Evolutionary conservation across 257 asterid genomes (phyloP).

Genomic region (Paraleonurus japonicus): DNA sequence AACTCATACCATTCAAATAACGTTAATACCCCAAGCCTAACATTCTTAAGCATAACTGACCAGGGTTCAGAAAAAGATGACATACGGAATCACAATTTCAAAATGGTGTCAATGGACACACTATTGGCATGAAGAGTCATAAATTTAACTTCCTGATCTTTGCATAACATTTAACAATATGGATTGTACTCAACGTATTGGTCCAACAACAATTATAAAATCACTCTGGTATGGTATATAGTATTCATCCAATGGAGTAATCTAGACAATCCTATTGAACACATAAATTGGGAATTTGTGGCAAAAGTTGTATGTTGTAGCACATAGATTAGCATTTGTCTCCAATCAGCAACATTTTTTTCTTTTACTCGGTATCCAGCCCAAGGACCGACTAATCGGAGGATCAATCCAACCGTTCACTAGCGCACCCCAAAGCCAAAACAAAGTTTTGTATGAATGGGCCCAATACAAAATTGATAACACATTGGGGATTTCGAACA

Average conservation of each 20-base stretch:
- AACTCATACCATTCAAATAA: conserved; percentile 6
- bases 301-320: neutral
- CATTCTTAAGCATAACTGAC: neutral
- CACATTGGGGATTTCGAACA: too few relatives aligned
- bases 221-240: neutral
- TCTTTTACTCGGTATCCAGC: too few relatives aligned
- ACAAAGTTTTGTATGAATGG: too few relatives aligned
- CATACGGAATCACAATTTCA: conserved; percentile 7
- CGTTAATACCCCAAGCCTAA: neutral
- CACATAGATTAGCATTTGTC: neutral
- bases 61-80: neutral
- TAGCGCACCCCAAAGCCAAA: too few relatives aligned
- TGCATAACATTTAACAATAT: neutral
- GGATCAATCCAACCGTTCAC: too few relatives aligned
- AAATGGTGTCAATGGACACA: neutral
- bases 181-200: neutral
- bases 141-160: neutral
- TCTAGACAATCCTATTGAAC: neutral
- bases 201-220: neutral
- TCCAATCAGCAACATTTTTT: conserved; percentile 15
- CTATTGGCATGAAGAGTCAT: neutral
- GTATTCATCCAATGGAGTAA: neutral
- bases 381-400: too few relatives aligned
- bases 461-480: too few relatives aligned
- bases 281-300: neutral